phyloP scores from a whole-genome alignment of 805 yeast species.

The Metschnikowia koreensis region DNA sequence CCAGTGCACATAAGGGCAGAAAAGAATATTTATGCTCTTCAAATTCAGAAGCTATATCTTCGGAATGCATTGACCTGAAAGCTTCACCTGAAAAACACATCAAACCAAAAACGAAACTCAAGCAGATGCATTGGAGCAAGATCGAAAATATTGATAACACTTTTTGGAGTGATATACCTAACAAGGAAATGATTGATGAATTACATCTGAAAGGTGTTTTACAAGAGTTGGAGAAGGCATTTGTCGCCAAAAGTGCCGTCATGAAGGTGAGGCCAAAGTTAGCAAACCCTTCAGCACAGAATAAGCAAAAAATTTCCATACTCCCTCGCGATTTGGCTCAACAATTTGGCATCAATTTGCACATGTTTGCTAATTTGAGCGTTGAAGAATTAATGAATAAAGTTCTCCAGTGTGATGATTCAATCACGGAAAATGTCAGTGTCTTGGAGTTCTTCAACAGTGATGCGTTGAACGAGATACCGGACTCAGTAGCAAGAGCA shows the following conservation, averaged over 20 bases:
- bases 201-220: slow-evolving; percentile 76
- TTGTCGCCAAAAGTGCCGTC: slow-evolving; percentile 71
- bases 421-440: slow-evolving; percentile 50
- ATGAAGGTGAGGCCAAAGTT: slow-evolving; percentile 35
- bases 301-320: slow-evolving; percentile 55
- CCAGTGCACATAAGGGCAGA: neutral
- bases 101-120: slow-evolving; percentile 72
- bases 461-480: slow-evolving; percentile 60
- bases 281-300: neutral
- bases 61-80: neutral
- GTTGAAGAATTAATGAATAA: slow-evolving; percentile 55
- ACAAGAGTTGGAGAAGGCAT: slow-evolving; percentile 78
- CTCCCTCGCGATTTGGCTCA: slow-evolving; percentile 78
- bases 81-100: slow-evolving; percentile 7
- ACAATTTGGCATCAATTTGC: slow-evolving; percentile 77
- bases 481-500: slow-evolving; percentile 53
- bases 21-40: neutral
- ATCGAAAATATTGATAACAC: slow-evolving; percentile 81
- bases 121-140: slow-evolving; percentile 97
- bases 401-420: slow-evolving; percentile 60
- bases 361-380: slow-evolving; percentile 51
- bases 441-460: slow-evolving; percentile 69
- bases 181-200: slow-evolving; percentile 57
- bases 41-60: neutral
- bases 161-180: slow-evolving; percentile 74